Percentiles rank a stretch among this genome's conserved stretches.
phyloP scores from a whole-genome alignment of 2,329 filamentous ascomycete genomes.

The Dothidotthia symphoricarpi region DNA sequence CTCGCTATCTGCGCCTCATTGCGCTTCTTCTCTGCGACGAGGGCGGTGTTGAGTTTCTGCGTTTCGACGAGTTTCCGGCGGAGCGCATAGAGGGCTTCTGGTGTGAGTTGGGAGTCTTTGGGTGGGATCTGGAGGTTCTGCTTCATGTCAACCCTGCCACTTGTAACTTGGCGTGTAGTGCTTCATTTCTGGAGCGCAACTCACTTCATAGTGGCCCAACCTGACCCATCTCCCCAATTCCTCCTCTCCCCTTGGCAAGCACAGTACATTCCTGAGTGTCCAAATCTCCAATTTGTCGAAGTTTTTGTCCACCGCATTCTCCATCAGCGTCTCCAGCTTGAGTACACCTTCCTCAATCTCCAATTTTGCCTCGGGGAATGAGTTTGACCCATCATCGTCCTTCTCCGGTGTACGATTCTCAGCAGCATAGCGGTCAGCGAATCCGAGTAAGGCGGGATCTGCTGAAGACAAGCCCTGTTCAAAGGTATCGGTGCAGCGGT shows the following conservation, averaged over 20 bases:
- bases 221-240: slow-evolving; percentile 69
- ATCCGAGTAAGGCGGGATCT: slow-evolving; percentile 76
- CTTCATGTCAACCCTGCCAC: slow-evolving; percentile 3
- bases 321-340: slow-evolving; percentile 51
- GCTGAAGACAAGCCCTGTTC: slow-evolving; percentile 77
- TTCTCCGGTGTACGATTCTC: slow-evolving; percentile 47
- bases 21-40: slow-evolving; percentile 67
- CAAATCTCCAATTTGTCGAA: slow-evolving; percentile 66
- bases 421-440: slow-evolving; percentile 54
- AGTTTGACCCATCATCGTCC: slow-evolving; percentile 41
- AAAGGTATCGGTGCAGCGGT: slow-evolving; percentile 82
- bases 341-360: slow-evolving; percentile 80
- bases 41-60: slow-evolving; percentile 67
- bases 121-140: slow-evolving; percentile 29
- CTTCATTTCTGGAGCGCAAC: too few species aligned
- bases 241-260: slow-evolving; percentile 54
- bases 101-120: slow-evolving; percentile 51
- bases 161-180: too few species aligned
- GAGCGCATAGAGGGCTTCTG: slow-evolving; percentile 69
- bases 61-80: slow-evolving; percentile 74
- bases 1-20: slow-evolving; percentile 70
- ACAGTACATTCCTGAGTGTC: slow-evolving; percentile 71
- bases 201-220: slow-evolving; percentile 79
- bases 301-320: slow-evolving; percentile 51
- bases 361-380: slow-evolving; percentile 53